phyloP scores from a whole-genome alignment of 305 asterid genomes.

The Fraxinus latifolia region DNA sequence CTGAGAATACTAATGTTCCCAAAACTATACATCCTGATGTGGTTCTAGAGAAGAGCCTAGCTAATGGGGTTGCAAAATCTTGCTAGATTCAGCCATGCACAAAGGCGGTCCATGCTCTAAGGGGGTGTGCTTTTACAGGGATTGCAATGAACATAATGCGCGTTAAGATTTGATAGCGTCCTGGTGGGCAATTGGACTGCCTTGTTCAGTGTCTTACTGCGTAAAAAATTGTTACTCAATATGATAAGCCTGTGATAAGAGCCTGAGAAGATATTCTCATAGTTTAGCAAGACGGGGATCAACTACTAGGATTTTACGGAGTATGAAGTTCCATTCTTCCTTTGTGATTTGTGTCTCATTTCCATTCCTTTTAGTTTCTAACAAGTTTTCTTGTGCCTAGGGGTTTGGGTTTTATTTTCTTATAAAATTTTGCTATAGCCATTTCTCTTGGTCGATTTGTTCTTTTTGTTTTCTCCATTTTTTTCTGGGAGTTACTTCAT shows the following conservation, averaged over 20 bases:
- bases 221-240: not conserved
- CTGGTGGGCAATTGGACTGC: not conserved
- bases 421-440: not conserved
- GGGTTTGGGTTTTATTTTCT: not conserved
- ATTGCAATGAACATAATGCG: not conserved
- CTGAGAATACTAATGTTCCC: not conserved
- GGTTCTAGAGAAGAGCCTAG: not conserved
- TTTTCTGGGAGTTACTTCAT: not conserved
- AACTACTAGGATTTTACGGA: not conserved
- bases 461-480: not conserved
- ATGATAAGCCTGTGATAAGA: not conserved
- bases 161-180: not conserved
- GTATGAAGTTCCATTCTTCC: slow-evolving; percentile 8
- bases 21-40: not conserved
- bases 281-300: not conserved
- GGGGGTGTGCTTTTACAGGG: not conserved
- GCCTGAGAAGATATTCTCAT: not conserved
- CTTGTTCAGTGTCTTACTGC: not conserved
- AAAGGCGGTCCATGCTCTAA: slow-evolving; percentile 12
- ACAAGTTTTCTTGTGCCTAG: slow-evolving; percentile 1
- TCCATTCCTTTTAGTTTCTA: slow-evolving; percentile 6
- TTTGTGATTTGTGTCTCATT: slow-evolving; percentile 11
- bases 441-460: not conserved
- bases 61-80: slow-evolving; percentile 21
- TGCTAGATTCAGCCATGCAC: slow-evolving; percentile 6